Evolutionary conservation across 2,329 filamentous ascomycete genomes (phyloP), one percentile per base, ranked within the genome.

Genomic region (Alternaria triticimaculans): DNA sequence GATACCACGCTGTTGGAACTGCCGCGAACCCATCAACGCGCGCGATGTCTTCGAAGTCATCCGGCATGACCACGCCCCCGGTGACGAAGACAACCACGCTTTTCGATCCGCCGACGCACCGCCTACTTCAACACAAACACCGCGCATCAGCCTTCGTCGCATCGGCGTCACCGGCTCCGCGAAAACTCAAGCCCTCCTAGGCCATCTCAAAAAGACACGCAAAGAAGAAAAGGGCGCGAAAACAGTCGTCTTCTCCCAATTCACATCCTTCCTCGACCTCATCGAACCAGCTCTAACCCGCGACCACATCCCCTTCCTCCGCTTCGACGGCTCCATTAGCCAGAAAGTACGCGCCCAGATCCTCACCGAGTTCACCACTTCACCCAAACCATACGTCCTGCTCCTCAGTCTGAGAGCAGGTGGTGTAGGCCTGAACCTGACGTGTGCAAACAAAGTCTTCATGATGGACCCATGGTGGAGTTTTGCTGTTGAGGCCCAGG

Each of bases 381-480:
- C 30, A 61, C 74, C 66, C 2, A 88, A 86, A 53, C 92, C 93
- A 23, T 87, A 87, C 3, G 88, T 99, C 1, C 83, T 99, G 5
- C 84, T 99, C 2, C 87, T 99, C 55, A 95, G 91, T 72, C 84
- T 99, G 60, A 87, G 93, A 20, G 96, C 96, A 0, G 96, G 96
- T 5, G 96, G 96, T 23, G 96, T 99, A 0, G 96, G 96, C 0
- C 84, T 99, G 46, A 99, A 99, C 76, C 81, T 99, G 65, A 98
- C 95, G 0, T 90, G 90, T 69, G 96, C 96, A 6, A 93, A 90
- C 67, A 86, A 92, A 58, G 96, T 99, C 6, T 99, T 91, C 82
- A 96, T 99, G 92, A 98, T 99, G 96, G 96, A 99, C 80, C 96
- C 96, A 0, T 99, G 96, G 96, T 99, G 96, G 96, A 96, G 92